Base-by-base conservation (phyloP, 169 alveolate genomes). In the Plasmodium ovale region DNA sequence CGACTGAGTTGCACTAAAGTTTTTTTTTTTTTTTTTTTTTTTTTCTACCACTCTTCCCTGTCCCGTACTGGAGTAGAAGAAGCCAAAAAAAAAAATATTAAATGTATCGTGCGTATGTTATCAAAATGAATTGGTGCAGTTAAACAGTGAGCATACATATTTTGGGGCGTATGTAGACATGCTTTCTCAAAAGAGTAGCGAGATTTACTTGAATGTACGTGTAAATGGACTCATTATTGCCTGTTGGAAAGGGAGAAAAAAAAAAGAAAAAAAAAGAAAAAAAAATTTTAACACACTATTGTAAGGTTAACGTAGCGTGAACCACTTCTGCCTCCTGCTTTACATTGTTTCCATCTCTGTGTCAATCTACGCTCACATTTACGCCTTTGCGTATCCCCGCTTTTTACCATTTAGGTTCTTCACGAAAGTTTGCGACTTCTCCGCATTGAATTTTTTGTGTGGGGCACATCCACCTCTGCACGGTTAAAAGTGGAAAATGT, bases 391-490 rank as follows among this genome's bases (percentile, higher is more conserved):
- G 19, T 27, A 3, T 19, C 44, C 42, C 2, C 10, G 14, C 27
- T 51, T 33, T 47, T 42, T 74, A 73, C 87, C 79, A 58, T 85
- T 92, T 67, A 74, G 60, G 65, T 19, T 27, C 56, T 23, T 60
- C 6, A 51, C 27, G 87, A 72, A 96, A n/a, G 98, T 94, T 47
- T 88, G 82, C 9, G 98, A 95, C 21, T 54, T 33, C 39, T 87
- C 92, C 19, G 96, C 93, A 73, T 96, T 97, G 72, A 94, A 96
- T 72, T 90, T 89, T 72, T 93, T 92, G 73, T 96, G 98, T 31
- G 94, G 92, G 44, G 72, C 92, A 74, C 98, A 96, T 33, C 98
- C 98, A 53, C 94, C 95, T 54, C 96, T 93, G 92, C 37, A 31
- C 12, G 42, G 31, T n/a, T 47, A 42, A 33, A 37, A 29, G 16